Conservation (phyloP, 1,284 basidiomycete species). For the Cutaneotrichosporon sp. region DNA sequence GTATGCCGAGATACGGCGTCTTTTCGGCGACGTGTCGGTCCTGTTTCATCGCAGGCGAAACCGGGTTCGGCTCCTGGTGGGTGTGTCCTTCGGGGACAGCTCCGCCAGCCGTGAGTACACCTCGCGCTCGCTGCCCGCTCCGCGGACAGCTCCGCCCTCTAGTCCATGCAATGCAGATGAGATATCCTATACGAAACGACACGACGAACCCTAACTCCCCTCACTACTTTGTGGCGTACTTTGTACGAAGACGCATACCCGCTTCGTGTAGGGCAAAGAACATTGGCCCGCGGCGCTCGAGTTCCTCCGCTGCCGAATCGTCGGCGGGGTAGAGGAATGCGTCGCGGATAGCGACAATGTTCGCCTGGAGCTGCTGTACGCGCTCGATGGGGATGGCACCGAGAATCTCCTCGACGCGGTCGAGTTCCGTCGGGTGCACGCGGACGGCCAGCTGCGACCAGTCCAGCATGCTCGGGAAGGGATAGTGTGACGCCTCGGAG, state of each 20-base stretch:
- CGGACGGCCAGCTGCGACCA: conserved; percentile 50
- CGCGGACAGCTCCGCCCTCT: too few relatives aligned
- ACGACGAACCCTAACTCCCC: too few relatives aligned
- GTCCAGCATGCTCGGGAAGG: conserved; percentile 49
- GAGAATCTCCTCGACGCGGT: conserved; percentile 48
- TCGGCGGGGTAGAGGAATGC: conserved; percentile 50
- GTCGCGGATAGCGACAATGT: conserved; percentile 48
- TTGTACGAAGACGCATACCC: conserved; percentile 43
- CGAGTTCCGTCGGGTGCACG: conserved; percentile 48
- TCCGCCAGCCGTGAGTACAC: too few relatives aligned
- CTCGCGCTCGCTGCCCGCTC: too few relatives aligned
- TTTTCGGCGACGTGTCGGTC: too few relatives aligned
- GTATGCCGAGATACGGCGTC: too few relatives aligned
- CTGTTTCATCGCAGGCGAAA: too few relatives aligned
- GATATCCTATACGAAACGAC: too few relatives aligned
- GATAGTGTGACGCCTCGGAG: conserved; percentile 48
- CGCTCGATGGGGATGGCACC: conserved; percentile 41
- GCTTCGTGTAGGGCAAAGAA: conserved; percentile 49
- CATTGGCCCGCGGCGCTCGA: conserved; percentile 45
- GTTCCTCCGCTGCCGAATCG: conserved; percentile 41
- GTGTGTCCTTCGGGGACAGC: too few relatives aligned
- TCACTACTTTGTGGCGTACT: conserved; percentile 23
- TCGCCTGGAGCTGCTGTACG: conserved; percentile 48
- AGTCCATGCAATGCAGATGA: too few relatives aligned
- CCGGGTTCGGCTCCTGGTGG: too few relatives aligned